Conservation (phyloP, 495 filamentous ascomycete species). For the Penicillium cosmopolitanum region DNA sequence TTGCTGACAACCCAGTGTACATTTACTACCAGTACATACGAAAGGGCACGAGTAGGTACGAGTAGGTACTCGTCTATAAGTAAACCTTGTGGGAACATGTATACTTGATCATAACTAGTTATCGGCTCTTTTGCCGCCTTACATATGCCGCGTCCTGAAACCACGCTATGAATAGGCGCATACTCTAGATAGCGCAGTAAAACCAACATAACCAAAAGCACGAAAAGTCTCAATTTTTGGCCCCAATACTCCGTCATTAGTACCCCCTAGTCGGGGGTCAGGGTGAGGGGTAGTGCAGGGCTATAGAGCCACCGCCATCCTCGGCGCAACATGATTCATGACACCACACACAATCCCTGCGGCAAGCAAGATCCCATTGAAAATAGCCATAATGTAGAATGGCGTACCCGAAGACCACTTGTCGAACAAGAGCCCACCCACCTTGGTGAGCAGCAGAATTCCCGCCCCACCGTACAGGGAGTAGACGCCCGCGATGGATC, state of each 20-base stretch:
- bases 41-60: neutral
- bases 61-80: too few species aligned
- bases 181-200: neutral
- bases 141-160: neutral
- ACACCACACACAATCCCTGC: constrained; percentile 51
- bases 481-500: constrained; percentile 92
- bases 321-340: constrained; percentile 28
- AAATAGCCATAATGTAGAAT: constrained; percentile 89
- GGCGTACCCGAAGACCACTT: constrained; percentile 68
- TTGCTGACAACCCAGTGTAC: neutral
- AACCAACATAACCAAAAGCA: neutral
- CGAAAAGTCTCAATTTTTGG: constrained; percentile 3
- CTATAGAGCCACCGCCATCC: constrained; percentile 10
- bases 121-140: neutral
- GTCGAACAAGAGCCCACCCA: constrained; percentile 88
- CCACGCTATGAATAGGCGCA: neutral
- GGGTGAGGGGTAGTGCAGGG: neutral
- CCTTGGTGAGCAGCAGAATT: constrained; percentile 87
- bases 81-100: too few species aligned
- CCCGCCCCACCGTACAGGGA: constrained; percentile 88
- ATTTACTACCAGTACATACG: too few species aligned
- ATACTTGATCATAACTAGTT: too few species aligned
- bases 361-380: constrained; percentile 74
- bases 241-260: neutral
- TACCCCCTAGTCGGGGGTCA: neutral